Evolutionary conservation across 2,329 filamentous ascomycete genomes (phyloP).

Genomic region (Xylariaceae sp.): DNA sequence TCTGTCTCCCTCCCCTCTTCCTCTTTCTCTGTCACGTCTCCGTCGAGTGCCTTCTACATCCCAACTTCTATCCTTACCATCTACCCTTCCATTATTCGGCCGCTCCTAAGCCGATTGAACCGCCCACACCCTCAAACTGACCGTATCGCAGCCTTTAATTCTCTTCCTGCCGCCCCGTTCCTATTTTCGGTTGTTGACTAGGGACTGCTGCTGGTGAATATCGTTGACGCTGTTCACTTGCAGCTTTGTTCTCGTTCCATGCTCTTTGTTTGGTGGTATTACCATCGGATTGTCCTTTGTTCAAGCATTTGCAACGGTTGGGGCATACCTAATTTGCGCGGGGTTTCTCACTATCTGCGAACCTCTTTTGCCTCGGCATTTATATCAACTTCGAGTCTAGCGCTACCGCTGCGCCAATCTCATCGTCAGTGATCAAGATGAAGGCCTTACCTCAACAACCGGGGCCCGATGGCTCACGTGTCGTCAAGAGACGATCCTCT

Average conservation of each 20-base stretch:
- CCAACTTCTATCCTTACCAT: neutral
- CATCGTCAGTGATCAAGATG: slow-evolving; percentile 10
- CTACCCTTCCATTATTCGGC: neutral
- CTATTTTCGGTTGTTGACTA: neutral
- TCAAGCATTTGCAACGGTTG: neutral
- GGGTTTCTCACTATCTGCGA: neutral
- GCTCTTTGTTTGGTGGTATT: slow-evolving; percentile 1
- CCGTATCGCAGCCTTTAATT: neutral
- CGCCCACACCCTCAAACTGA: neutral
- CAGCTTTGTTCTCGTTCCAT: neutral
- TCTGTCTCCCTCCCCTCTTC: neutral
- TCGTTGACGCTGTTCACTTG: neutral
- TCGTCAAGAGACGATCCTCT: slow-evolving; percentile 18
- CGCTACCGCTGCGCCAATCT: neutral
- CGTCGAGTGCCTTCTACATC: neutral
- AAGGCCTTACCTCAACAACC: slow-evolving; percentile 17
- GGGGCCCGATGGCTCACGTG: slow-evolving; percentile 22
- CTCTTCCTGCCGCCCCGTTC: neutral
- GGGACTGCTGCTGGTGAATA: neutral
- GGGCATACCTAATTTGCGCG: neutral
- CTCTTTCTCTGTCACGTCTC: neutral
- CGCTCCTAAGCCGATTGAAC: neutral
- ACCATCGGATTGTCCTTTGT: neutral
- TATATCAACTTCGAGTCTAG: neutral
- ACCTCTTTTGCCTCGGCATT: neutral